Base-by-base conservation (phyloP, 805 yeast species). In the Cyberlindnera bimundalis region DNA sequence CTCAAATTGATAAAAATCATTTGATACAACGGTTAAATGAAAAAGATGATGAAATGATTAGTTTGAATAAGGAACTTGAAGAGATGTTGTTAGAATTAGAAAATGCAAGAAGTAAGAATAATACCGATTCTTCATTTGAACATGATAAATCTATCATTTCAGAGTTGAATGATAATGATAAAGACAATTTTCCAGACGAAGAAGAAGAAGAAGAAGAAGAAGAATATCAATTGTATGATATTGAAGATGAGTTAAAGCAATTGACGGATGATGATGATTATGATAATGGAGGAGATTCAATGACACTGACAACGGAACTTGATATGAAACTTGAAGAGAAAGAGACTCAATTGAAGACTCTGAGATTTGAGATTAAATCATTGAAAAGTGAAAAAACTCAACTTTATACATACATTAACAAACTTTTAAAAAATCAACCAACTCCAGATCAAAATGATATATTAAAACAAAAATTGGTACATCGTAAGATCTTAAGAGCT, bases 381-480 rank as follows among this genome's bases (percentile, higher is more conserved):
- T 38, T 56, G 24, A 46, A 44, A 39, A 54, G 52, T 12, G 61
- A 57, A 28, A 55, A 52, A 26, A 26, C 20, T 1, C 60, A 57
- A 29, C 43, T 57, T 11, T 55, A 56, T 35, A 39, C 41, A 6
- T 57, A 57, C 28, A 47, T 56, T 29, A 55, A 56, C 42, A 49
- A 31, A 20, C 38, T 56, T 13, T 32, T 58, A 18, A 47, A 40
- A 24, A 57, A 57, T 34, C 35, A 24, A 19, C 44, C 49, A 2
- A 21, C 42, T 5, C 32, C 38, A 10, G 25, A 47, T 1, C 59
- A 56, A 23, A 57, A 56, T 37, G 42, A 45, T 5, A 33, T 57
- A 1, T 42, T 57, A n/a, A 57, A 57, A 21, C 34, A 44, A 20
- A 57, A 57, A 30, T 38, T 55, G 31, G 58, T 57, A 8, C 42